Conservation (phyloP, 2,329 filamentous ascomycete species). For the Aspergillus quadricinctus region DNA sequence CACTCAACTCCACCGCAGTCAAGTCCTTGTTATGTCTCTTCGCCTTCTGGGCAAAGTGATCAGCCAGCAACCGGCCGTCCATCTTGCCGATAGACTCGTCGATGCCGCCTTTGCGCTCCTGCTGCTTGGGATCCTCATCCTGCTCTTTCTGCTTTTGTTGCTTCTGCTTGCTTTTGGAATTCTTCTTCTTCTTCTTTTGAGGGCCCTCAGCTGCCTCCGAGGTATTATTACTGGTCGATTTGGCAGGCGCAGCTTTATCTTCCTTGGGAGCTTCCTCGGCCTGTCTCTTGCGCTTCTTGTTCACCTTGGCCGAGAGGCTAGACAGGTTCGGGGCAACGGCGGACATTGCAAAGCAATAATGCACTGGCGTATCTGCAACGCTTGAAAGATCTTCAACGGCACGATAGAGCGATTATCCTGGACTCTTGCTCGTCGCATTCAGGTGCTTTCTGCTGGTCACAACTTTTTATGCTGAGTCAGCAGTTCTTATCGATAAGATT, state of each 20-base stretch:
- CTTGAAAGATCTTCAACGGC: not conserved
- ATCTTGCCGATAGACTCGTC: conserved; percentile 78
- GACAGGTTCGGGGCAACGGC: conserved; percentile 17
- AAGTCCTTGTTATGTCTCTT: conserved; percentile 74
- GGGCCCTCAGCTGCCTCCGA: conserved; percentile 15
- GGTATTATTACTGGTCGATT: conserved; percentile 15
- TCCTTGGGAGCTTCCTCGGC: conserved; percentile 28
- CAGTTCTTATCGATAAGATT: conserved; percentile 30
- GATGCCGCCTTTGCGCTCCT: conserved; percentile 65
- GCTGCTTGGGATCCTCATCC: conserved; percentile 23
- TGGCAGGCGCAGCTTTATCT: conserved; percentile 18
- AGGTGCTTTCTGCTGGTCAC: conserved; percentile 1
- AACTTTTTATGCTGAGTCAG: conserved; percentile 25
- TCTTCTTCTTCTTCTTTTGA: conserved; percentile 31
- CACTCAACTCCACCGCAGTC: conserved; percentile 77
- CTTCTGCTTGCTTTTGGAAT: conserved; percentile 44
- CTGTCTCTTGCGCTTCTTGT: conserved; percentile 41
- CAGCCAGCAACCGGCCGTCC: conserved; percentile 77
- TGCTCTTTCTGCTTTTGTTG: conserved; percentile 40
- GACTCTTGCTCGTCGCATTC: not conserved
- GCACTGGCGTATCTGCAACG: not conserved
- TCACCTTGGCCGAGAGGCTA: conserved; percentile 29
- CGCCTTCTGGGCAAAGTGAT: conserved; percentile 77
- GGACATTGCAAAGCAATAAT: conserved; percentile 8
- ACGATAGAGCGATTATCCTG: not conserved